Evolutionary conservation across 129 eudicot species (phyloP).

Genomic region (Sambucus nigra): DNA sequence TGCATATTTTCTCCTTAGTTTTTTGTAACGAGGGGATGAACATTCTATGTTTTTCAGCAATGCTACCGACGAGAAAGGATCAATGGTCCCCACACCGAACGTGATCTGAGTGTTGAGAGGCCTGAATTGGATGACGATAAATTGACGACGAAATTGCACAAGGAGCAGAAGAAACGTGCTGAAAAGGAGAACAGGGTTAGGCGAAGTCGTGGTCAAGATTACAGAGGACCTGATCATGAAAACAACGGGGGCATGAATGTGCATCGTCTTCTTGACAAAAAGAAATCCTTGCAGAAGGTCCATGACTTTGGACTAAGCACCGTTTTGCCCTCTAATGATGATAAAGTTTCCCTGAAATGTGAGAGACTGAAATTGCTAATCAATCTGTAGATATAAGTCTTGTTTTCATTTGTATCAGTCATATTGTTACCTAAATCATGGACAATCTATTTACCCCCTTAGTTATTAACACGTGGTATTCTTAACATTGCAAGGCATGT

Average conservation of each 20-base stretch:
- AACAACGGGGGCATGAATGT: slow-evolving; percentile 37
- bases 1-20: too few species aligned
- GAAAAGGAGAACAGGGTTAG: slow-evolving; percentile 62
- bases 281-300: slow-evolving; percentile 68
- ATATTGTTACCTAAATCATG: background rate
- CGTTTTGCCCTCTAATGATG: slow-evolving; percentile 52
- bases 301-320: slow-evolving; percentile 60
- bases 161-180: slow-evolving; percentile 58
- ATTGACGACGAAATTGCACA: slow-evolving; percentile 44
- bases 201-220: slow-evolving; percentile 65
- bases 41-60: slow-evolving; percentile 22
- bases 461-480: background rate
- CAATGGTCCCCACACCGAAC: slow-evolving; percentile 38
- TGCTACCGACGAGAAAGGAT: slow-evolving; percentile 55
- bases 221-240: slow-evolving; percentile 57
- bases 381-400: background rate
- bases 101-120: slow-evolving; percentile 53
- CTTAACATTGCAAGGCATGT: slow-evolving; percentile 50
- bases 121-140: slow-evolving; percentile 71
- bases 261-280: slow-evolving; percentile 47
- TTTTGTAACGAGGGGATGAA: background rate
- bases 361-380: slow-evolving; percentile 24
- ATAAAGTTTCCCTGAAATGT: slow-evolving; percentile 74
- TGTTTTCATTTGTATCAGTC: background rate
- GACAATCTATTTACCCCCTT: background rate